Base-by-base conservation (phyloP, 2,329 filamentous ascomycete species). In the Graphilbum fragrans region DNA sequence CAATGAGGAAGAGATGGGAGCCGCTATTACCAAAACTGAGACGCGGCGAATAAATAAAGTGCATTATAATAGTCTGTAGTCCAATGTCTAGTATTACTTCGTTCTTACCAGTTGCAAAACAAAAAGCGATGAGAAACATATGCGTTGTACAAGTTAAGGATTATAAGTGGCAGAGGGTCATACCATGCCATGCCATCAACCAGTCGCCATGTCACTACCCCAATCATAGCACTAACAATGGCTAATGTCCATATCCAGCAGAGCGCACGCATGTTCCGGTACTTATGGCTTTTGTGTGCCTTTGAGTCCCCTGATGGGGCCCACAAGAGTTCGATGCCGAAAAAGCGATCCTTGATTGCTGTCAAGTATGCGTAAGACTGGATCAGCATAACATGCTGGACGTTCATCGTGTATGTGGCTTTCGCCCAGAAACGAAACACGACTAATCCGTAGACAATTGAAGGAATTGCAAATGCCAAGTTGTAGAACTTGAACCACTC, bases 401-500 rank as follows among this genome's bases (percentile, higher is more conserved):
- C 41, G n/a, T 43, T 43, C 37, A 43, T 20, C 17, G 29, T 31
- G 14, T 43, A 43, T 16, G 11, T 32, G 10, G 41, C 41, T 33
- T 43, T 43, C 3, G 37, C 37, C 41, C 41, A 43, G 25, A 43
- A 36, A 19, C 41, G 41, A 23, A 43, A 43, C 2, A 43, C 37
- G 7, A 39, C 14, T 1, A 43, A 22, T 7, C 41, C 41, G 16
- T 43, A 43, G 31, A 37, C 37, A 20, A 43, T 31, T 6, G 41
- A 43, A 0, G 41, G 41, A 7, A 43, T 43, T 12, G 41, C 41
- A 35, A 43, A 43, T 2, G 41, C 41, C 2, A 43, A 32, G 27
- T 43, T 43, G 33, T 43, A 43, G 20, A 19, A 43, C 25, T 43
- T 43, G 20, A 43, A 43, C 41, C 41, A 43, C 11, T 39, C 32